phyloP scores from a whole-genome alignment of 2,329 filamentous ascomycete genomes.

The Teratosphaeria viscida region DNA sequence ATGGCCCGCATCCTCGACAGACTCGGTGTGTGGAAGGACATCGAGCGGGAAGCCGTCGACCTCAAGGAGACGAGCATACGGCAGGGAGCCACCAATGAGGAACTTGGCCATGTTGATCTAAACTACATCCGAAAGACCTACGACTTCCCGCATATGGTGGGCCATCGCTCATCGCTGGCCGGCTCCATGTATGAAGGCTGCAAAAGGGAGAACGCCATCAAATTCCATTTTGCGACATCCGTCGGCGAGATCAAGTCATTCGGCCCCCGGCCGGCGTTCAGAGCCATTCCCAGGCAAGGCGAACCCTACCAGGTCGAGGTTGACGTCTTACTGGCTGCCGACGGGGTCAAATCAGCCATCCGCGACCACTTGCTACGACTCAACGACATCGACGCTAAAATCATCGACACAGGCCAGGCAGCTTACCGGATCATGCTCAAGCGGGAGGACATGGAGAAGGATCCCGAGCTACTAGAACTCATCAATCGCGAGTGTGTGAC shows the following conservation, averaged over 20 bases:
- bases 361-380: slow-evolving; percentile 44
- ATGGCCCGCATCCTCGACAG: slow-evolving; percentile 66
- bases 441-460: slow-evolving; percentile 54
- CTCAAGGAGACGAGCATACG: slow-evolving; percentile 63
- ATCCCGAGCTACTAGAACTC: slow-evolving; percentile 57
- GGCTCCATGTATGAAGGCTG: slow-evolving; percentile 62
- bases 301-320: slow-evolving; percentile 42
- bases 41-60: slow-evolving; percentile 60
- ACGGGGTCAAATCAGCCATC: slow-evolving; percentile 40
- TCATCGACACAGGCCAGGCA: slow-evolving; percentile 62
- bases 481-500: slow-evolving; percentile 58
- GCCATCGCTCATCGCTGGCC: slow-evolving; percentile 63
- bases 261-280: slow-evolving; percentile 49
- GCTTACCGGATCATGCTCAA: slow-evolving; percentile 71
- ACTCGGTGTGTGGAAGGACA: slow-evolving; percentile 61
- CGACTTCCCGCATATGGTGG: slow-evolving; percentile 68
- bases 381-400: slow-evolving; percentile 42
- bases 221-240: slow-evolving; percentile 55
- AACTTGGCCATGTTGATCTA: slow-evolving; percentile 62
- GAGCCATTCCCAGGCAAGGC: slow-evolving; percentile 44
- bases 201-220: slow-evolving; percentile 50
- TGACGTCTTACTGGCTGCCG: slow-evolving; percentile 37
- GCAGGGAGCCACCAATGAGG: slow-evolving; percentile 56
- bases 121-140: slow-evolving; percentile 57
- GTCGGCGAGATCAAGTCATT: slow-evolving; percentile 50